phyloP scores from a whole-genome alignment of 83 land plant genomes.

The Thuja plicata region DNA sequence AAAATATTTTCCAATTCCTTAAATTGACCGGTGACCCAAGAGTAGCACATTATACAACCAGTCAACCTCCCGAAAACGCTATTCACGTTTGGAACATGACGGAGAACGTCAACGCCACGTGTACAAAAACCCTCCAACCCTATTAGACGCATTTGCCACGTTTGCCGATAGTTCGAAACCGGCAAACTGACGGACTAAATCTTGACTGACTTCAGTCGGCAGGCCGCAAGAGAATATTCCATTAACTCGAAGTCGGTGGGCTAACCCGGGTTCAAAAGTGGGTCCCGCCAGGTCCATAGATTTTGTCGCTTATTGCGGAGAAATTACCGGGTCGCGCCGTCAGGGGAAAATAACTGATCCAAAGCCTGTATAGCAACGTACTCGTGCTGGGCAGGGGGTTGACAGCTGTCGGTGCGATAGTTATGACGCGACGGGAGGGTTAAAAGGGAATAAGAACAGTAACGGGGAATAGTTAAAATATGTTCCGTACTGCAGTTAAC shows the following conservation, averaged over 20 bases:
- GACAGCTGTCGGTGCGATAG: neutral
- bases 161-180: neutral
- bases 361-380: neutral
- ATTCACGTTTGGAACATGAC: no score
- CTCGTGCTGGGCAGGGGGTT: neutral
- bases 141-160: neutral
- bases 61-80: no score
- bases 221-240: neutral
- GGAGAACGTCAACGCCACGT: neutral
- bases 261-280: neutral
- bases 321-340: neutral
- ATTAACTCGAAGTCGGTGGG: neutral
- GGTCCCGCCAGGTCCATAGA: neutral
- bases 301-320: neutral
- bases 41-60: no score
- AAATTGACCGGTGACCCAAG: no score
- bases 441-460: no score
- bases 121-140: neutral
- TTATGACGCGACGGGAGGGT: neutral
- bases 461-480: neutral
- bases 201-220: neutral
- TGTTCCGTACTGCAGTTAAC: neutral
- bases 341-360: neutral
- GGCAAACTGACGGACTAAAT: neutral
- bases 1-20: no score